Evolutionary conservation across 371 early-diverging fungal species (phyloP).

Genomic region (Syncephalastrum sp.): DNA sequence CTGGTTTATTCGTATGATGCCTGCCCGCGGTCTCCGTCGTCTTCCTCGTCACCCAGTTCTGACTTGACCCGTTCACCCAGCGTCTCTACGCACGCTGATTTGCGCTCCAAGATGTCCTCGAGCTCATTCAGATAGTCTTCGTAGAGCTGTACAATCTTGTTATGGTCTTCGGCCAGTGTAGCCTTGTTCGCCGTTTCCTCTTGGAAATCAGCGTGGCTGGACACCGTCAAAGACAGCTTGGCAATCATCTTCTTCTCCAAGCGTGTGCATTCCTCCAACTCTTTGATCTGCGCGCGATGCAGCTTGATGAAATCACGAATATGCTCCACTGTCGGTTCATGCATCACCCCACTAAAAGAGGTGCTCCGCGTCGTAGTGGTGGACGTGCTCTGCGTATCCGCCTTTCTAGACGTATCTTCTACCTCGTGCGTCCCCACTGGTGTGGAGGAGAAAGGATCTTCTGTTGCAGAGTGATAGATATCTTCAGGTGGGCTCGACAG

Average conservation of each 20-base stretch:
- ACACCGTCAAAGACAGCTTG: conserved; percentile 57
- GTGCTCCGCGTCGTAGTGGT: background rate
- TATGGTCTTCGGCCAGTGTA: conserved; percentile 15
- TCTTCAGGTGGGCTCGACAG: conserved; percentile 43
- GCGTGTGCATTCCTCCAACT: conserved; percentile 72
- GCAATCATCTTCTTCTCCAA: conserved; percentile 79
- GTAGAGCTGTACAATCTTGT: conserved; percentile 21
- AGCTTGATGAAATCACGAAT: conserved; percentile 71
- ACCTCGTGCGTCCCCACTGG: background rate
- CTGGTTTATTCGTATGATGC: background rate
- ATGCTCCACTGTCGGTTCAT: conserved; percentile 15
- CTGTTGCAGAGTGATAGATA: conserved; percentile 11
- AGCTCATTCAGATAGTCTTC: conserved; percentile 55
- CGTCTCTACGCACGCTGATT: conserved; percentile 31
- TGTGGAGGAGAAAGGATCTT: conserved; percentile 14
- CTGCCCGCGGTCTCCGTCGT: background rate
- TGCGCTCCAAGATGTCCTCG: conserved; percentile 51
- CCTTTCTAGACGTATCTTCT: conserved; percentile 1
- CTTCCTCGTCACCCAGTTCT: conserved; percentile 22
- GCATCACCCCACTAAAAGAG: background rate
- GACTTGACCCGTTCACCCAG: conserved; percentile 28
- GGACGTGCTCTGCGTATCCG: background rate
- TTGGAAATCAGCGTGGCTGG: conserved; percentile 25
- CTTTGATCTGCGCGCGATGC: conserved; percentile 79
- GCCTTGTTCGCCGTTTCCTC: conserved; percentile 6